These are phyloP conservation scores for Penstemon newberryi DNA, from an alignment of 257 asterid genomes.

Conservation along the genomic window DNA sequence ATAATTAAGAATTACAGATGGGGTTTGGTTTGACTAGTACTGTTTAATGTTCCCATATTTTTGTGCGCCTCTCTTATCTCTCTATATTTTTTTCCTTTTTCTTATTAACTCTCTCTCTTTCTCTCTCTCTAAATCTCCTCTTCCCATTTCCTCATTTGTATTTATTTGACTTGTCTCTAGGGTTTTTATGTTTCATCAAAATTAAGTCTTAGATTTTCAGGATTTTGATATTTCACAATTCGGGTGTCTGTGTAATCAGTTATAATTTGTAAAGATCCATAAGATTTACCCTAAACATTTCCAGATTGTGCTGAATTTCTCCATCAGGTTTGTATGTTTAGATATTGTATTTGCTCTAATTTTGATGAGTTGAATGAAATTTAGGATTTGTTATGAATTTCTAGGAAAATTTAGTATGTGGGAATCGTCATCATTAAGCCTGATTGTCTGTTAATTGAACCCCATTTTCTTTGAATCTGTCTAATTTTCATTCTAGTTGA, in stretches of 20 bases:
- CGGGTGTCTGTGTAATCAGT: no score
- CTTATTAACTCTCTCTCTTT: slow-evolving; percentile 4
- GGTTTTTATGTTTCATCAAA: slow-evolving; percentile 34
- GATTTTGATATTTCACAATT: background rate
- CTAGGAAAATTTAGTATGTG: slow-evolving; percentile 7
- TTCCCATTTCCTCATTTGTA: slow-evolving; percentile 39
- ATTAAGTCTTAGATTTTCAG: slow-evolving; percentile 10
- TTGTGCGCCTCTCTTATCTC: slow-evolving; percentile 1
- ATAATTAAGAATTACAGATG: slow-evolving; percentile 30
- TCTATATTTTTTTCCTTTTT: no score
- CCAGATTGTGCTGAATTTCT: slow-evolving; percentile 34
- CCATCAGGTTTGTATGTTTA: slow-evolving; percentile 34
- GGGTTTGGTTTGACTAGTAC: slow-evolving; percentile 68
- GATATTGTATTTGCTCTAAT: background rate
- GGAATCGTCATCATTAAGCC: background rate
- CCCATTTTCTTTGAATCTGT: slow-evolving; percentile 20
- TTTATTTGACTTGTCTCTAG: slow-evolving; percentile 49
- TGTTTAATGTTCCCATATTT: slow-evolving; percentile 15
- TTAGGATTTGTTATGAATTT: slow-evolving; percentile 15
- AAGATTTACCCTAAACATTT: slow-evolving; percentile 10
- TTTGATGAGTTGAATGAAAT: slow-evolving; percentile 4
- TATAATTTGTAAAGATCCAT: slow-evolving; percentile 25
- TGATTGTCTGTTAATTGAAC: background rate
- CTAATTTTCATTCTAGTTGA: slow-evolving; percentile 21
- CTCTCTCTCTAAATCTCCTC: background rate